Evolutionary conservation across 192 early-diverging fungal species (phyloP), one percentile per base, ranked within the genome.

Genomic region (Dimargaris cristalligena): DNA sequence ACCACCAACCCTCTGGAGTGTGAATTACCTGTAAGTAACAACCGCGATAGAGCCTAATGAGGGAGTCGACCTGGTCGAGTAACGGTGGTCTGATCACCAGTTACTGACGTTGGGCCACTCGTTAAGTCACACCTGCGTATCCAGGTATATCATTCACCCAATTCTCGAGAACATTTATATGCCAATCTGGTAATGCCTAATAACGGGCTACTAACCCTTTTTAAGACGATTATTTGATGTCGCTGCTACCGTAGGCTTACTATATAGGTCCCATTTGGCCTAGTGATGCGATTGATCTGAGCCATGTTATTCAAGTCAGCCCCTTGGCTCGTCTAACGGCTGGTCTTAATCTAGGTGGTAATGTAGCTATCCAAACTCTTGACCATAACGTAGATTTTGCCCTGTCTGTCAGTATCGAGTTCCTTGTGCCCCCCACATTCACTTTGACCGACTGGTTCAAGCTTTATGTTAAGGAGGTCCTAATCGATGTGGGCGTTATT

Each of bases 401-500:
- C 0, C 50, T 32, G 14, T 34, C 22, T 20, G 62, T 74, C 2
- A 38, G n/a, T 13, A 58, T 71, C 18, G 35, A 34, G 3, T 56
- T 63, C 28, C 35, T 58, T 0, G 60, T 61, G 11, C 61, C 50
- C 20, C 59, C 58, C 25, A 30, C 49, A 0, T 22, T 58, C 26
- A 32, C 56, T 14, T 33, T 56, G 13, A 56, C 54, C 29, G 60
- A 63, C 28, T 59, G 64, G 30, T 31, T 65, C 13, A 57, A 32
- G 29, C 52, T 45, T 8, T 64, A 66, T 22, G 57, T 55, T 4
- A 60, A 64, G 26, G 69, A 66, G 14, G 44, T 60, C 16, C 67
- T 74, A 2, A 57, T 62, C 11, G 67, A 69, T 29, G 14, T 67
- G 34, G 65, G 66, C 9, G 66, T 49, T 26, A 57, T 71, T 13